phyloP scores from a whole-genome alignment of 2,329 filamentous ascomycete genomes.

The Colletotrichum lentis region DNA sequence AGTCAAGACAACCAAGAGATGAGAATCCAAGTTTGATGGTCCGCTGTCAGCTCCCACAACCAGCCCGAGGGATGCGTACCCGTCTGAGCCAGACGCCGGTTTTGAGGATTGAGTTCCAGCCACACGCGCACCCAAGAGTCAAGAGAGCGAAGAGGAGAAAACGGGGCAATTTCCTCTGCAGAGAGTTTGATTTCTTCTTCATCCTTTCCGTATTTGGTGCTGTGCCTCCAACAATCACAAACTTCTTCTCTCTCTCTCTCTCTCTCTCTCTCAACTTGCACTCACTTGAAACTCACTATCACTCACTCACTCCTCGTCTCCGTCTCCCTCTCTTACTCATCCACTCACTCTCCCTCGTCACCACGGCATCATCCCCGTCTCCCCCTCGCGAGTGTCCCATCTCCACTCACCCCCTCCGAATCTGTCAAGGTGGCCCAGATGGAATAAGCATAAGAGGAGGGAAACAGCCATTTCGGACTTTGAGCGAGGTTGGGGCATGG shows the following conservation, averaged over 20 bases:
- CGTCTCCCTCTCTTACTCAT: neutral
- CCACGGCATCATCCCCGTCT: slow-evolving; percentile 1
- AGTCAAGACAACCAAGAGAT: neutral
- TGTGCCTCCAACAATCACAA: neutral
- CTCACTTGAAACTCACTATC: no score
- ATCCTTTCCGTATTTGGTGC: neutral
- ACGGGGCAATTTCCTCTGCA: neutral
- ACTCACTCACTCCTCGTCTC: neutral
- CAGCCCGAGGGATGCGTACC: neutral
- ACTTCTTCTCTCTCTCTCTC: no score
- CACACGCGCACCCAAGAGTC: neutral
- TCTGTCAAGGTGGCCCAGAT: neutral
- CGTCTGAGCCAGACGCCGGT: neutral
- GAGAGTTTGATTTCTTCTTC: neutral
- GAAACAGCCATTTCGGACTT: slow-evolving; percentile 1
- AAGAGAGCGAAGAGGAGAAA: neutral
- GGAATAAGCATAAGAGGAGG: slow-evolving; percentile 21
- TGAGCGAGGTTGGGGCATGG: neutral
- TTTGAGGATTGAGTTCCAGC: neutral
- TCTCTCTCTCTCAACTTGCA: no score
- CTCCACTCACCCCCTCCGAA: slow-evolving; percentile 1
- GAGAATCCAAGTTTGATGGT: neutral
- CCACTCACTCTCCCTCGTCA: neutral
- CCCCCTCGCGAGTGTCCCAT: neutral
- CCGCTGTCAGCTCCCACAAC: neutral